Percentiles rank a stretch among this genome's conserved stretches.
These are phyloP conservation scores for Paralagenidium karlingii DNA, from an alignment of 352 stramenopile genomes.

Conservation along the genomic window DNA sequence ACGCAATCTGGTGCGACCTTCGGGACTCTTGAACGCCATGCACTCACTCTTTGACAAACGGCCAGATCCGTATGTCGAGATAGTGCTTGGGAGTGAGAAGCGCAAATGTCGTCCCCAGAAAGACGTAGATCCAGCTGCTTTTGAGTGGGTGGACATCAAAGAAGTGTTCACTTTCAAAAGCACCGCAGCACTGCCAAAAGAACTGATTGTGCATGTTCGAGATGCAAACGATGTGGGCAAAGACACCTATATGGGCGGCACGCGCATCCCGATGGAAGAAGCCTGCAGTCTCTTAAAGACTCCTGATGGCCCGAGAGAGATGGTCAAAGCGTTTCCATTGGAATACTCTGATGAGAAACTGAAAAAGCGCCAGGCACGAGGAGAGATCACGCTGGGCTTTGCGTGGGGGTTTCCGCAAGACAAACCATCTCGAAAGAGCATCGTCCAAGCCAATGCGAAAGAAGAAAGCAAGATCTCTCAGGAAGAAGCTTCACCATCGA, in stretches of 20 bases:
- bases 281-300: background rate
- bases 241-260: slow-evolving; percentile 28
- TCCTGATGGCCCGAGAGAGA: no score
- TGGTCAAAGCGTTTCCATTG: slow-evolving; percentile 15
- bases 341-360: slow-evolving; percentile 28
- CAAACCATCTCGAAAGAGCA: no score
- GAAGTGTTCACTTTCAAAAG: no score
- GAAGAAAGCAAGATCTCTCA: no score
- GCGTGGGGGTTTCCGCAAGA: no score
- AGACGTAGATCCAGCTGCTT: slow-evolving; percentile 26
- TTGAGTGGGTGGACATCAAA: slow-evolving; percentile 25
- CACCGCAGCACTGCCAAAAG: slow-evolving; percentile 14
- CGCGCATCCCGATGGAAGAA: slow-evolving; percentile 14
- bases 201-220: slow-evolving; percentile 18
- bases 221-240: slow-evolving; percentile 23
- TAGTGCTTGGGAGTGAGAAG: slow-evolving; percentile 13
- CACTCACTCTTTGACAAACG: slow-evolving; percentile 27
- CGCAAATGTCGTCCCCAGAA: slow-evolving; percentile 18
- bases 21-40: no score
- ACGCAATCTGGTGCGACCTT: slow-evolving; percentile 14
- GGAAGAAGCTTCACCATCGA: no score
- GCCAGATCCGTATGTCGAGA: slow-evolving; percentile 27
- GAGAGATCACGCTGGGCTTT: slow-evolving; percentile 29
- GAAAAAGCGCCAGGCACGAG: slow-evolving; percentile 19
- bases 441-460: no score